Base-by-base conservation (phyloP, 805 yeast genomes). In the Lachancea dasiensis region DNA sequence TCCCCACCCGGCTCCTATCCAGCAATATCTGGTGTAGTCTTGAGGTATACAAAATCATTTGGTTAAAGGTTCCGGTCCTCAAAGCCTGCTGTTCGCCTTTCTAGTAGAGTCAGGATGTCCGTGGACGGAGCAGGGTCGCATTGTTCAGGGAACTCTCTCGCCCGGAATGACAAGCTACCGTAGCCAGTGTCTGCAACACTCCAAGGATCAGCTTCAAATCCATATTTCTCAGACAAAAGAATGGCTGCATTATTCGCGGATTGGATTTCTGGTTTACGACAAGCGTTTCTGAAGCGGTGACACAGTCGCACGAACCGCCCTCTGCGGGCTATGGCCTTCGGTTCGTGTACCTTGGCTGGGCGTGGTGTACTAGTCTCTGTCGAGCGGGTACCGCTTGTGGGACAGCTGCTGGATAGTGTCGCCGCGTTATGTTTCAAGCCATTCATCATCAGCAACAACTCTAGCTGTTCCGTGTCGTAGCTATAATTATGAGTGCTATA, bases 401-500 rank as follows among this genome's bases (percentile, higher is more conserved):
- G 10, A 10, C 24, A n/a, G n/a, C n/a, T n/a, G n/a, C n/a, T n/a
- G n/a, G n/a, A n/a, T n/a, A n/a, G n/a, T n/a, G n/a, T n/a, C n/a
- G n/a, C 10, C 24, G 31, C 6, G 11, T n/a, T 25, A 13, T 17
- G 10, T 20, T 20, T 30, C 14, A 34, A 25, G 16, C 40, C 40
- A 23, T 27, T 31, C 21, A 38, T 25, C 19, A 24, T 19, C 34
- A 38, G 26, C 17, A 38, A 26, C 10, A 28, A 7, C 15, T 38
- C 41, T 11, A 38, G 30, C 34, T 32, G 33, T 23, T 38, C 41
- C 11, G 41, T 38, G 25, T 38, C 41, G 26, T 32, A 38, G 34
- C 41, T 32, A 14, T 18, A 20, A 5, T 38, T 34, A 4, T 8
- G 14, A 6, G 37, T 27, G 9, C 24, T 26, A 26, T n/a, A 15